Evolutionary conservation across 345 rosid species (phyloP).

Genomic region (Streptanthus diversifolius): DNA sequence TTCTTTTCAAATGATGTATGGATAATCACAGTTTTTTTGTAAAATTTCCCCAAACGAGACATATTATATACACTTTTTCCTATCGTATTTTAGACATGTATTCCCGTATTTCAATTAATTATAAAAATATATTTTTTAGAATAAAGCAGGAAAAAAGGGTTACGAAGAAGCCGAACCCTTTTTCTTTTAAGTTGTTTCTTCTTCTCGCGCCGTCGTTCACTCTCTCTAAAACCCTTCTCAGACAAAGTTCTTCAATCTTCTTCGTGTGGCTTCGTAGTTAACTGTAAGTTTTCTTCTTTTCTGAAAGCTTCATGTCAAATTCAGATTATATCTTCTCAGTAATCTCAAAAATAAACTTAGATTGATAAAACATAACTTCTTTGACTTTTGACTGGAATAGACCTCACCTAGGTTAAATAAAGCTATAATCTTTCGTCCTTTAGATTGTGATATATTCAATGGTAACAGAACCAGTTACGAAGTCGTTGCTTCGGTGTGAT

Average conservation of each 20-base stretch:
- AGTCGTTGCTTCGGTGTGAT: neutral
- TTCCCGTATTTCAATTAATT: neutral
- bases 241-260: slow-evolving; percentile 19
- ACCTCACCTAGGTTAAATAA: neutral
- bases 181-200: neutral
- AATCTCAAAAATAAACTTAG: neutral
- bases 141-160: neutral
- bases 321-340: neutral
- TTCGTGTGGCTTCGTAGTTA: neutral
- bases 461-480: neutral
- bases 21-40: neutral
- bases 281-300: slow-evolving; percentile 20
- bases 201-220: slow-evolving; percentile 20
- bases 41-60: neutral
- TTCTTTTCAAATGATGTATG: too few relatives aligned
- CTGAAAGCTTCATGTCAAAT: neutral
- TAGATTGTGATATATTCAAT: neutral
- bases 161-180: slow-evolving; percentile 1
- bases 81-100: neutral
- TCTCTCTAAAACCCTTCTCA: neutral
- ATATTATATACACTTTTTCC: neutral
- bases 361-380: slow-evolving; percentile 5
- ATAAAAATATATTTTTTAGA: neutral
- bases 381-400: neutral
- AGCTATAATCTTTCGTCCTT: neutral